Conservation (phyloP, 495 filamentous ascomycete genomes). For the Margaritispora aquatica region DNA sequence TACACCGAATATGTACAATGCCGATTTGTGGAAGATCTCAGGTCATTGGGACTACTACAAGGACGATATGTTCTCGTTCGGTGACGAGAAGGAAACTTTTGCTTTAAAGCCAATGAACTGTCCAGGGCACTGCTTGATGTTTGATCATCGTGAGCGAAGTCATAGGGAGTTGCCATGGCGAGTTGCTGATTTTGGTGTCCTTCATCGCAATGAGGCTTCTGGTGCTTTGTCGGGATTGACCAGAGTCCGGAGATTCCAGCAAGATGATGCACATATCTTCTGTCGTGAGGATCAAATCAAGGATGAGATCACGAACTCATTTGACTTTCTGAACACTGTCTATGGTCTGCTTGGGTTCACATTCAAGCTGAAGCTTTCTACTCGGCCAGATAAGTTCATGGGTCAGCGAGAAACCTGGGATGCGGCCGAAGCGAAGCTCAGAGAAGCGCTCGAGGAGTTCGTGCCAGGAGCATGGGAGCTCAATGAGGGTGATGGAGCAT, state of each 20-base stretch:
- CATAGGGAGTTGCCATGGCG: conserved; percentile 86
- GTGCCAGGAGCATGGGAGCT: conserved; percentile 69
- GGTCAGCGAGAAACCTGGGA: conserved; percentile 86
- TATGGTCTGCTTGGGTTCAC: conserved; percentile 90
- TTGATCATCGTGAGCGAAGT: conserved; percentile 68
- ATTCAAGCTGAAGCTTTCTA: conserved; percentile 96
- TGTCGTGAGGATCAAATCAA: conserved; percentile 74
- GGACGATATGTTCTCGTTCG: conserved; percentile 93
- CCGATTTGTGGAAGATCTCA: conserved; percentile 83
- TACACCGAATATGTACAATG: conserved; percentile 93
- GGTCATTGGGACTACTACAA: conserved; percentile 95
- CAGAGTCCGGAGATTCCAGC: conserved; percentile 85
- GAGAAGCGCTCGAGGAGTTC: conserved; percentile 73
- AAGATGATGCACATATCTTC: conserved; percentile 95
- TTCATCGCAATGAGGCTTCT: conserved; percentile 92
- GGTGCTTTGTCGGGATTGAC: conserved; percentile 88
- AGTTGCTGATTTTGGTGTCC: conserved; percentile 90
- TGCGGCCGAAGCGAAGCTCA: conserved; percentile 72
- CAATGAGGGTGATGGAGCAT: conserved; percentile 91
- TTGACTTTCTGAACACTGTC: conserved; percentile 77
- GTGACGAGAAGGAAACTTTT: conserved; percentile 82
- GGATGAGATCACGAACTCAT: conserved; percentile 77
- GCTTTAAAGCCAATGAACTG: conserved; percentile 98
- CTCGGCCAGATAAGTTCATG: conserved; percentile 86
- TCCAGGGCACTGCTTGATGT: conserved; percentile 78